These are phyloP conservation scores for Pseudogymnoascus verrucosus DNA, from an alignment of 2,329 filamentous ascomycete genomes.

Conservation along the genomic window DNA sequence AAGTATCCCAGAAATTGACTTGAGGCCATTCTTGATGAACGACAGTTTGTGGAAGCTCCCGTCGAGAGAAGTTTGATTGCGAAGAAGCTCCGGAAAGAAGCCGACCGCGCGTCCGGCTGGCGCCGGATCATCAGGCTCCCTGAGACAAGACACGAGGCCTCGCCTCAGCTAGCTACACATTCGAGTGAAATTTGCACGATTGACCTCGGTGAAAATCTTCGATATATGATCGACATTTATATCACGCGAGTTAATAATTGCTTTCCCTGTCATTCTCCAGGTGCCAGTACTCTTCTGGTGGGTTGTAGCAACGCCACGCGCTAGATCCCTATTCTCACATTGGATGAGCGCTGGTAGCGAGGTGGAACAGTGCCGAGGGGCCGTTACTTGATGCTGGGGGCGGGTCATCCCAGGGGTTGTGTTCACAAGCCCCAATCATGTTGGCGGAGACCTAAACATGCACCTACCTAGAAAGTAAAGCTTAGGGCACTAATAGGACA, in stretches of 20 bases:
- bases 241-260: background rate
- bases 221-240: background rate
- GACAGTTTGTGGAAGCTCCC: background rate
- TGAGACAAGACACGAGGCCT: background rate
- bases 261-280: too few relatives aligned
- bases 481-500: conserved; percentile 28
- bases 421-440: background rate
- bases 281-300: background rate
- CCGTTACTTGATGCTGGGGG: background rate
- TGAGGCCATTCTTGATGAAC: background rate
- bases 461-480: background rate
- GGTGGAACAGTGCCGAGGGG: background rate
- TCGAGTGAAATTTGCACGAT: background rate
- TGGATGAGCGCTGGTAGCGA: background rate
- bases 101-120: background rate
- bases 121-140: background rate
- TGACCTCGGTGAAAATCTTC: background rate
- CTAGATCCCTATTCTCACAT: background rate
- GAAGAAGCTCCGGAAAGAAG: background rate
- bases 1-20: background rate
- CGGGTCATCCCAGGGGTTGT: background rate
- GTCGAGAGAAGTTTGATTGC: background rate
- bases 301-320: background rate
- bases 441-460: background rate
- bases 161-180: background rate